Evolutionary conservation across 345 rosid species (phyloP), one percentile per base, ranked within the genome.

Genomic region (Garcia nutans): DNA sequence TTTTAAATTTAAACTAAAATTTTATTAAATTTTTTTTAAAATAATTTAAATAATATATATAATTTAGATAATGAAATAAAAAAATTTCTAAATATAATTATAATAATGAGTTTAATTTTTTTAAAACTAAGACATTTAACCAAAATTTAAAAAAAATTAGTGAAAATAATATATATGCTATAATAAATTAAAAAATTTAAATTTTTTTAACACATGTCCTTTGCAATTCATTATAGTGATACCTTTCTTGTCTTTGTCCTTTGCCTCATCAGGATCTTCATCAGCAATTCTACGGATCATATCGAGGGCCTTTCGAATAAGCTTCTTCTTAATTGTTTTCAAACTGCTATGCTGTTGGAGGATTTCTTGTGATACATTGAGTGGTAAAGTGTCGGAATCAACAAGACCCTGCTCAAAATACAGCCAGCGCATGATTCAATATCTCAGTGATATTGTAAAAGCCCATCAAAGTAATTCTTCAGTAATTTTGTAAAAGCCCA

Each of bases 311-410:
- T 92, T 93, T 58, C 97, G 85, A 81, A 96, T 93, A 75, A 96
- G 95, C 80, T 96, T 96, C 88, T 96, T 96, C 89, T 96, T 96
- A 68, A 93, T 96, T 75, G 98, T 96, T 85, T 92, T 96, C 83
- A 96, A 87, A 81, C 98, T 96, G 83, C 92, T 87, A 79, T 96
- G 97, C 71, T 90, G 93, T 87, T 96, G 97, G 79, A 93, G 98
- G 98, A 96, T 96, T 86, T 96, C 99, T 76, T 97, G 84, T 44
- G 98, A 96, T 56, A 96, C 99, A 76, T 93, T 96, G 61, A 92
- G 92, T 22, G 97, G 98, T 75, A 96, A 83, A 23, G 98, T 90
- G 80, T 93, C 98, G 3, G 98, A 96, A 86, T 96, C 99, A 84
- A 96, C 96, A 52, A 96, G 97, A 84, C 99, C 99, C 99, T 96